Conservation (phyloP, 345 rosid genomes). For the Syzygium aqueum region DNA sequence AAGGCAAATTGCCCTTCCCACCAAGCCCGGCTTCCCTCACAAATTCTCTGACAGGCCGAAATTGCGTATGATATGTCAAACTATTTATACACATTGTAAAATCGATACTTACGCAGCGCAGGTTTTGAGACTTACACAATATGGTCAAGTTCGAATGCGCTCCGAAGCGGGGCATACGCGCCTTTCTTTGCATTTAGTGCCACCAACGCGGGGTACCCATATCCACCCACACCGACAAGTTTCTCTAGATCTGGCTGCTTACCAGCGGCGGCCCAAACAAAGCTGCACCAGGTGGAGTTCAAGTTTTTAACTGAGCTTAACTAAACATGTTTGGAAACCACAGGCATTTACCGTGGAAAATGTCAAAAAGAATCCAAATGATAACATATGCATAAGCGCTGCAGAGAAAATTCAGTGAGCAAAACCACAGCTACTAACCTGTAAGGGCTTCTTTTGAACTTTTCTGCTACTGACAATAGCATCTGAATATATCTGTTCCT, state of each 20-base stretch:
- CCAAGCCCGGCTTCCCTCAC: slow-evolving; percentile 86
- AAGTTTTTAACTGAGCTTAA: not conserved
- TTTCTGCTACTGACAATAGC: slow-evolving; percentile 74
- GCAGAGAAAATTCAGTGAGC: not conserved
- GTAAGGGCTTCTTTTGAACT: slow-evolving; percentile 79
- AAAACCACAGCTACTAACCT: slow-evolving; percentile 34
- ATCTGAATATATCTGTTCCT: slow-evolving; percentile 73
- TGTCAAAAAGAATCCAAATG: not conserved
- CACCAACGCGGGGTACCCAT: slow-evolving; percentile 94
- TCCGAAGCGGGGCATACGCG: slow-evolving; percentile 89
- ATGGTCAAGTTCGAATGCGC: slow-evolving; percentile 88
- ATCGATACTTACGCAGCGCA: not conserved
- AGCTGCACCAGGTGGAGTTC: slow-evolving; percentile 34
- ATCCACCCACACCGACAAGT: slow-evolving; percentile 83
- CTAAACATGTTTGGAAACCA: not conserved
- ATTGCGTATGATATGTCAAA: not conserved
- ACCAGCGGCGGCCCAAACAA: slow-evolving; percentile 88
- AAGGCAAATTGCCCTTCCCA: slow-evolving; percentile 91
- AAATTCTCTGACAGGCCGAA: slow-evolving; percentile 53
- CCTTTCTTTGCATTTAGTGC: slow-evolving; percentile 94
- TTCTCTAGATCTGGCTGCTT: slow-evolving; percentile 89
- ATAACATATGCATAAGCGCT: not conserved
- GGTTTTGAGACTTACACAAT: slow-evolving; percentile 45
- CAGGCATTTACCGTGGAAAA: not conserved
- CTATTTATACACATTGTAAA: not conserved